phyloP scores from a whole-genome alignment of 2,329 filamentous ascomycete genomes.

The Fusarium haematococcum region DNA sequence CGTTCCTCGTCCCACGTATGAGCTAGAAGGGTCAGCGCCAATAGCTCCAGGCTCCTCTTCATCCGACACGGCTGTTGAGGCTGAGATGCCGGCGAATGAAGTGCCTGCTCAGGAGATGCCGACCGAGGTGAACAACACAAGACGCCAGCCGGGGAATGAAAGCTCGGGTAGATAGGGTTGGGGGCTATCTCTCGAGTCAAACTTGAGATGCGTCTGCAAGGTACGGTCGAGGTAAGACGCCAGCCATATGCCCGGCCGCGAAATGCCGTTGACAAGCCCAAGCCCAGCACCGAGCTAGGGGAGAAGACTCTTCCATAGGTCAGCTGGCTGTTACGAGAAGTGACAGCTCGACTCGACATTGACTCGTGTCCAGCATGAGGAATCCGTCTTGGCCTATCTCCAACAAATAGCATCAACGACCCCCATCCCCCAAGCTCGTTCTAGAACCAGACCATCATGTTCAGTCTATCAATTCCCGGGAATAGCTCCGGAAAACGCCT shows the following conservation, averaged over 20 bases:
- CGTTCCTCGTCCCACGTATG: background rate
- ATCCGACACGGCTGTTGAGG: background rate
- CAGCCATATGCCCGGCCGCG: background rate
- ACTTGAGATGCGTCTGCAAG: background rate
- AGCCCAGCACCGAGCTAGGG: background rate
- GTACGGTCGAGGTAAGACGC: background rate
- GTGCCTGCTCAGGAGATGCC: constrained; percentile 8
- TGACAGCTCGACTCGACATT: background rate
- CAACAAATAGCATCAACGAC: background rate
- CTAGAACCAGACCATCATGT: background rate
- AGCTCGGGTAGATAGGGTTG: background rate
- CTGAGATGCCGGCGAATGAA: constrained; percentile 11
- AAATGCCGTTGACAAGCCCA: background rate
- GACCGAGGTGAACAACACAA: background rate
- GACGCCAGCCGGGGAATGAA: background rate
- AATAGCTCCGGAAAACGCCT: background rate
- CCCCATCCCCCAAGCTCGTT: background rate
- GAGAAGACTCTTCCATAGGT: background rate
- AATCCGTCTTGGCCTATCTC: background rate
- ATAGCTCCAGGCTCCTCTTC: background rate
- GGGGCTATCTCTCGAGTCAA: background rate
- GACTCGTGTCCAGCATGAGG: background rate
- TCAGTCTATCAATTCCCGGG: background rate
- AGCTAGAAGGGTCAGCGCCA: background rate
- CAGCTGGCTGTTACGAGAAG: background rate